These are phyloP conservation scores for Salvia splendens DNA, from an alignment of 257 asterid species.

Conservation along the genomic window DNA sequence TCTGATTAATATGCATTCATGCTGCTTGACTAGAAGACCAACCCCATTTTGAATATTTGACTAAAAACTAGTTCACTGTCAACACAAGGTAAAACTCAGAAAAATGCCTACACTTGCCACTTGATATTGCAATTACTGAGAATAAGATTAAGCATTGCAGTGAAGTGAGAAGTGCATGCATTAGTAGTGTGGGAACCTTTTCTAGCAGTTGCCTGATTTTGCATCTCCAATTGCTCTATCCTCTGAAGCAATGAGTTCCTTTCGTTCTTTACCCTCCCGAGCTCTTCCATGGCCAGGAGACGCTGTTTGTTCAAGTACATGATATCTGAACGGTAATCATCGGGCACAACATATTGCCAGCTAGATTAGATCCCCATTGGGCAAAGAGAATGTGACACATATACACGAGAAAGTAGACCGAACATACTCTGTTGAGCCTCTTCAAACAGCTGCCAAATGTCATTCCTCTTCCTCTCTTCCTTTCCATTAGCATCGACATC, in stretches of 20 bases:
- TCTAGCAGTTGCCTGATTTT: slow-evolving; percentile 36
- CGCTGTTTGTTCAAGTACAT: slow-evolving; percentile 68
- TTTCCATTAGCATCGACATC: slow-evolving; percentile 19
- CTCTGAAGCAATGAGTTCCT: slow-evolving; percentile 49
- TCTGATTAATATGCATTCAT: not conserved
- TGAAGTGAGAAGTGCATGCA: slow-evolving; percentile 25
- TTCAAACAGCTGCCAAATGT: slow-evolving; percentile 66
- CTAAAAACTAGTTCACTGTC: not conserved
- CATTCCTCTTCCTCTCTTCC: slow-evolving; percentile 50
- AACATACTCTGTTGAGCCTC: slow-evolving; percentile 77
- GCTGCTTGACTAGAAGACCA: slow-evolving; percentile 5
- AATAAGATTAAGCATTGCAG: slow-evolving; percentile 13
- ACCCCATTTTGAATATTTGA: not conserved
- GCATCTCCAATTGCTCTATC: slow-evolving; percentile 54
- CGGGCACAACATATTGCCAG: slow-evolving; percentile 24
- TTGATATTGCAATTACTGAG: slow-evolving; percentile 6
- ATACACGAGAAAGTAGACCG: slow-evolving; percentile 14
- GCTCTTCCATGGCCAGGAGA: slow-evolving; percentile 71
- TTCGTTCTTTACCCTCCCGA: slow-evolving; percentile 59
- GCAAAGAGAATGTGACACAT: slow-evolving; percentile 8
- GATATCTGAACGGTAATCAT: slow-evolving; percentile 60
- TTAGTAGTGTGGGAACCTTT: slow-evolving; percentile 44
- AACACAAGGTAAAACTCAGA: slow-evolving; percentile 1
- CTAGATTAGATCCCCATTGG: slow-evolving; percentile 7
- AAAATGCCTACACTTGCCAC: not conserved